Base-by-base conservation (phyloP, 495 filamentous ascomycete species). In the Penicillium subrubescens region DNA sequence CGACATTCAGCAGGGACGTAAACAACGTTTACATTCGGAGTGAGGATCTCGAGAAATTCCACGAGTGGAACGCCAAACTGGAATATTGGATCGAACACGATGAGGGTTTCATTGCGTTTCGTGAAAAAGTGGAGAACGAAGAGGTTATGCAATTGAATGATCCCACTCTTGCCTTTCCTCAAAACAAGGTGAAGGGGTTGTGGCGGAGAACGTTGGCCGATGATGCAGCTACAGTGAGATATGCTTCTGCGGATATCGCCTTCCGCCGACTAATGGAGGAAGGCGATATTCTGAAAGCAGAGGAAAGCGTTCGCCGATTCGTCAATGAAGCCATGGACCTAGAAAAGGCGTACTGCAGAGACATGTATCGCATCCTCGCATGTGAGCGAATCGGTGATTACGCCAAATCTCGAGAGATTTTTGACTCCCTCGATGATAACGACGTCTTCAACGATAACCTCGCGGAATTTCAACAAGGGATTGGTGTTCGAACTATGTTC, bases 391-490 rank as follows among this genome's bases (percentile, higher is more conserved):
- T 73, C 19, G 71, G 71, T 19, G 67, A 73, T 59, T 6, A 7
- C 10, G 17, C 3, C 3, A 70, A 66, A 56, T 62, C 64, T 8
- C 55, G 62, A 0, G 59, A 66, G 17, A 66, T 70, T 2, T 25
- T 73, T 23, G 66, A 72, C 44, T 64, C 66, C 0, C 65, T 73
- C 19, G 61, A 54, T 17, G 67, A 73, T 50, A 64, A 71, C 8
- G 60, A 65, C 11, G 23, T 73, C 17, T 73, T 71, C 34, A 54
- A 70, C 21, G 63, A 66, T 6, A 55, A 41, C 2, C 62, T 71
- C 12, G 65, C 62, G 2, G 57, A 62, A 3, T 68, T 64, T 48
- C 53, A 57, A 23, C 41, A 67, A 23, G 62, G 64, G 5, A 59
- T 56, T 7, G 58, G 53, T 23, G 10, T 68, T 14, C 46, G 55